Base-by-base conservation (phyloP, 2,329 filamentous ascomycete genomes). In the Fusarium mangiferae region DNA sequence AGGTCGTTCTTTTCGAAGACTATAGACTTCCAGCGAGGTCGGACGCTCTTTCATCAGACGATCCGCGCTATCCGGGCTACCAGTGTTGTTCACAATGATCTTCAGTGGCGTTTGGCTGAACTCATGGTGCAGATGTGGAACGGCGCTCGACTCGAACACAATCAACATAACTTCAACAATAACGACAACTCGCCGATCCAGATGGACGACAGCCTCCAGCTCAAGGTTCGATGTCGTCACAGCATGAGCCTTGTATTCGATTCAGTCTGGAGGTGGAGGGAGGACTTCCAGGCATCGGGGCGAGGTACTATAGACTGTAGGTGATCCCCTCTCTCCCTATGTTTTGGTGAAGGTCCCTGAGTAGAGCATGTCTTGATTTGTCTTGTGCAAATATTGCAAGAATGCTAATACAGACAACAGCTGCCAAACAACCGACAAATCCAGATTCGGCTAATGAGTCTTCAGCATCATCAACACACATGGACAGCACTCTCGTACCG, bases 101-200 rank as follows among this genome's bases (percentile, higher is more conserved):
- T 96, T 17, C 91, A 94, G 61, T 94, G 93, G 86, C 89, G 94
- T 38, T 86, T 96, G 68, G 93, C 93, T 6, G 94, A 96, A 83
- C 88, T 96, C n/a, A 92, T 96, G 86, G 93, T 94, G 11, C 94
- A 96, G 83, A 92, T 96, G 81, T 96, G 93, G 93, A 94, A 94
- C 76, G 92, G 89, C 5, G 88, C 88, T n/a, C 85, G 88, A 17
- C 82, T 89, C 15, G 87, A 89, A 41, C 83, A 81, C 73, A 83
- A 83, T 74, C 82, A 83, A 76, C 85, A 86, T 30, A 77, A 84
- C 42, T 86, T 86, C 66, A 84, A 85, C 49, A 84, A 86, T 66
- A 85, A 87, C 60, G 88, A 90, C 68, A 81, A 85, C 46, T 80
- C 83, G 5, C 84, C 87, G 24, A 83, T 85, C 48, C 82, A 86